These are phyloP conservation scores for Ceratocystis albifundus DNA, from an alignment of 2,329 filamentous ascomycete species.

Conservation along the genomic window DNA sequence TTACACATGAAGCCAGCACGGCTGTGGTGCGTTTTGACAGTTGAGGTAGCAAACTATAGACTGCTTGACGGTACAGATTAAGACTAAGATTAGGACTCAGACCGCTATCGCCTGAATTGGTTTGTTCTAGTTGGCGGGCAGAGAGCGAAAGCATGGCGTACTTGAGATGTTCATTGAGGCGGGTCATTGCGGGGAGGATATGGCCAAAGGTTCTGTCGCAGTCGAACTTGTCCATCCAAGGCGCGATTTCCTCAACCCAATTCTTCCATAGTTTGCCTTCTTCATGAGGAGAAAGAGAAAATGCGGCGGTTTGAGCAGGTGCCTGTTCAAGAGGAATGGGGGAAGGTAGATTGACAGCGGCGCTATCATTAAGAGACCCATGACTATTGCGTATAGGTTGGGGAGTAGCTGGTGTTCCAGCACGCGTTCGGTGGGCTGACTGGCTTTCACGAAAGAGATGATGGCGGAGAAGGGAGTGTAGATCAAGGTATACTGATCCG, in stretches of 20 bases:
- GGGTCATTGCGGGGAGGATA: conserved; percentile 38
- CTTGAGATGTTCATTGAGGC: conserved; percentile 35
- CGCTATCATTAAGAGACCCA: background rate
- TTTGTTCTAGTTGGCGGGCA: conserved; percentile 40
- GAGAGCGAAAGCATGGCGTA: conserved; percentile 42
- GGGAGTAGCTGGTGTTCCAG: conserved; percentile 15
- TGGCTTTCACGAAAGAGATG: conserved; percentile 36
- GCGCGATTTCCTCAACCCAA: conserved; percentile 35
- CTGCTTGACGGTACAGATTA: conserved; percentile 40
- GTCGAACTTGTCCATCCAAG: conserved; percentile 45
- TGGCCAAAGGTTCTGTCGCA: conserved; percentile 38
- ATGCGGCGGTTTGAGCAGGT: conserved; percentile 24
- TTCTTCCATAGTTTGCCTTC: conserved; percentile 34
- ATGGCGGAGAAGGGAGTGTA: conserved; percentile 37
- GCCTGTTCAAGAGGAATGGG: conserved; percentile 14
- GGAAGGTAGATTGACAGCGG: background rate
- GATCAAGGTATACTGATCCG: conserved; percentile 37
- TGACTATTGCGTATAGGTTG: conserved; percentile 1
- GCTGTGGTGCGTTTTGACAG: conserved; percentile 38
- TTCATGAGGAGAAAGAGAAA: conserved; percentile 25
- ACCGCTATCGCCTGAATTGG: conserved; percentile 26
- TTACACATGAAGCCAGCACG: conserved; percentile 42
- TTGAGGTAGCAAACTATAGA: conserved; percentile 38
- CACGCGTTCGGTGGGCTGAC: conserved; percentile 31
- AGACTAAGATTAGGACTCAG: conserved; percentile 30